Percentiles rank a stretch among this genome's conserved stretches.
Conservation (phyloP, 306 rosid genomes). For the Gynostemma pentaphyllum region DNA sequence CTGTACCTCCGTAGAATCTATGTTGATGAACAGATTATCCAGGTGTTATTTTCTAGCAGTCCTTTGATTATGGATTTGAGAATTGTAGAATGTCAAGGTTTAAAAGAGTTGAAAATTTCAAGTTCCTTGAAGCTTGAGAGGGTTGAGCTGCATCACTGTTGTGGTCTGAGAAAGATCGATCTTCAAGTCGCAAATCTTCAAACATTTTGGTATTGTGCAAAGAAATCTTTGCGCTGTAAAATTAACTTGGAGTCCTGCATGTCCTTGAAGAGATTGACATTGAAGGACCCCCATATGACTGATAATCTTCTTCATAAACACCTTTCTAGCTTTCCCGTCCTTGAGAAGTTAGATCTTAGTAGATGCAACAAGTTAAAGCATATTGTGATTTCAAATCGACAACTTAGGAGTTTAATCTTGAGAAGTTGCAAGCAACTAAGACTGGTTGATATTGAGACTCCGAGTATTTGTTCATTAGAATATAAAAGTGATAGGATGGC, state of each 20-base stretch:
- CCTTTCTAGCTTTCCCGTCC: conserved; percentile 11
- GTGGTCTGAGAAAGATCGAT: conserved; percentile 6
- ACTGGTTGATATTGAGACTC: background rate
- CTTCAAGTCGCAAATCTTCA: conserved; percentile 34
- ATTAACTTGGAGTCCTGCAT: conserved; percentile 26
- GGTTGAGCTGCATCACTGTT: background rate
- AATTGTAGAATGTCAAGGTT: conserved; percentile 31
- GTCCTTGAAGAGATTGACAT: conserved; percentile 39
- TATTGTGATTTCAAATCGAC: background rate
- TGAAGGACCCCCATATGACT: conserved; percentile 32
- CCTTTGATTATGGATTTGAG: conserved; percentile 38
- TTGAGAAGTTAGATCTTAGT: background rate
- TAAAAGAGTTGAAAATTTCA: conserved; percentile 9
- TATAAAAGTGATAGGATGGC: background rate
- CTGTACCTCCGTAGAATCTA: background rate
- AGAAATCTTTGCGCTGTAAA: conserved; percentile 21
- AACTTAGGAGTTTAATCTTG: background rate
- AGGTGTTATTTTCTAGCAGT: conserved; percentile 25
- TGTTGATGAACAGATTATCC: conserved; percentile 6
- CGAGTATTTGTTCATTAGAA: background rate
- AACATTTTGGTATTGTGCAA: conserved; percentile 45
- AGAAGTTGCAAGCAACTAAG: background rate
- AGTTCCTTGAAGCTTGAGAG: conserved; percentile 3
- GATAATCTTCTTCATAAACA: conserved; percentile 24
- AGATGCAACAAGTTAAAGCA: background rate